Conservation (phyloP, 805 yeast species). For the Metschnikowia cerradonensis region DNA sequence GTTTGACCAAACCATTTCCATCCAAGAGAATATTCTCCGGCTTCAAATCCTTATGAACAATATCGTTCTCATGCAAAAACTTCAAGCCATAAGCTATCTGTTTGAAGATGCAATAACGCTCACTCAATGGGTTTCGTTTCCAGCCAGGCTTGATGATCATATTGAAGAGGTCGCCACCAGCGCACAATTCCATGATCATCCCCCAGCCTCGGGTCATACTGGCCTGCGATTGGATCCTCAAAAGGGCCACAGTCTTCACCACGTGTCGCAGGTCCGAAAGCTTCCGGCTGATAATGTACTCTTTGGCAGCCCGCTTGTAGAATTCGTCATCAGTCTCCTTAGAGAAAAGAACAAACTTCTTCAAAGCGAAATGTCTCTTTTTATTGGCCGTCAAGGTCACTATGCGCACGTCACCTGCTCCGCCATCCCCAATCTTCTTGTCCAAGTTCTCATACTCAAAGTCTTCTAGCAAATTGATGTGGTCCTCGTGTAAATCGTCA, state of each 20-base stretch:
- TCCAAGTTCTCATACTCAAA: conserved; percentile 43
- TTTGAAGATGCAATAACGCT: conserved; percentile 64
- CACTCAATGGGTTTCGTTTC: conserved; percentile 47
- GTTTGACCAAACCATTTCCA: conserved; percentile 55
- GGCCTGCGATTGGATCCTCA: conserved; percentile 54
- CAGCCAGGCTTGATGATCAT: conserved; percentile 55
- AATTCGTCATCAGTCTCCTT: conserved; percentile 63
- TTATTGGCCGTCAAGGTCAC: conserved; percentile 36
- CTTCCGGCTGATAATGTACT: conserved; percentile 56
- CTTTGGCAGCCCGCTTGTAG: conserved; percentile 60
- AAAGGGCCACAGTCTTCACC: conserved; percentile 49
- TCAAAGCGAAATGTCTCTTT: conserved; percentile 55
- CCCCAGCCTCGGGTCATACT: conserved; percentile 71
- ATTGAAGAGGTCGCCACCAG: conserved; percentile 58
- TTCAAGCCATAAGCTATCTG: conserved; percentile 61
- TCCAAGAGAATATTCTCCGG: conserved; percentile 70
- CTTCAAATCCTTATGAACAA: conserved; percentile 70
- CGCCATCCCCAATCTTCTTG: conserved; percentile 65
- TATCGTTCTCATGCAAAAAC: conserved; percentile 59
- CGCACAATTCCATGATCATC: conserved; percentile 59
- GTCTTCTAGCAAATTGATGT: conserved; percentile 49
- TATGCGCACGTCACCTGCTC: conserved; percentile 60
- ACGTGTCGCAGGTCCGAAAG: conserved; percentile 57
- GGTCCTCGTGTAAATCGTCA: conserved; percentile 43
- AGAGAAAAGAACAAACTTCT: conserved; percentile 55